phyloP scores from a whole-genome alignment of 1,139 yeast genomes.

The Tardiomyces digboiensis region DNA sequence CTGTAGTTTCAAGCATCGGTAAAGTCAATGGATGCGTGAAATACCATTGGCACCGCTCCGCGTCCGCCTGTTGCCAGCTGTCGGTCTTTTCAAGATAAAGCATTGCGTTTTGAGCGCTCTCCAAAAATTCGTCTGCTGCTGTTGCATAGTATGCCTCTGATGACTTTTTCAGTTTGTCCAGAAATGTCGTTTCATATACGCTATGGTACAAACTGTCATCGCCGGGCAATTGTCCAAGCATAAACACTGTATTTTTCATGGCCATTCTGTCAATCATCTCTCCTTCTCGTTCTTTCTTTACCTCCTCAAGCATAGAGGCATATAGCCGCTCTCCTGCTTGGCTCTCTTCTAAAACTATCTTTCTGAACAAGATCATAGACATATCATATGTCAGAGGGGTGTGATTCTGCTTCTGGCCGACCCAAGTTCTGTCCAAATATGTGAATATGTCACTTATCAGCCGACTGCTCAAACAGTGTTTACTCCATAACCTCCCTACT shows the following conservation, averaged over 20 bases:
- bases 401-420: slow-evolving; percentile 67
- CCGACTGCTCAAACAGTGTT: slow-evolving; percentile 65
- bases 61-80: slow-evolving; percentile 49
- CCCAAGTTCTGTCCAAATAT: slow-evolving; percentile 60
- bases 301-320: slow-evolving; percentile 43
- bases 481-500: slow-evolving; percentile 45
- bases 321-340: slow-evolving; percentile 42
- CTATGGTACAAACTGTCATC: slow-evolving; percentile 33
- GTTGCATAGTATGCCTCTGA: slow-evolving; percentile 48
- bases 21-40: slow-evolving; percentile 9
- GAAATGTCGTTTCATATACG: slow-evolving; percentile 59
- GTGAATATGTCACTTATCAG: slow-evolving; percentile 79
- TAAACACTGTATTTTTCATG: slow-evolving; percentile 51
- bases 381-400: slow-evolving; percentile 63
- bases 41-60: slow-evolving; percentile 34
- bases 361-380: slow-evolving; percentile 54
- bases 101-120: slow-evolving; percentile 36
- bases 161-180: slow-evolving; percentile 47
- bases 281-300: slow-evolving; percentile 52
- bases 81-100: slow-evolving; percentile 46
- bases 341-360: slow-evolving; percentile 32
- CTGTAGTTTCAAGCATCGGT: slow-evolving; percentile 21
- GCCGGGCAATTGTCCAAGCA: slow-evolving; percentile 55
- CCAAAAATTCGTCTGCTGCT: slow-evolving; percentile 36
- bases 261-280: slow-evolving; percentile 50